phyloP scores from a whole-genome alignment of 208 protist genomes.

The Leishmania martiniquensis region DNA sequence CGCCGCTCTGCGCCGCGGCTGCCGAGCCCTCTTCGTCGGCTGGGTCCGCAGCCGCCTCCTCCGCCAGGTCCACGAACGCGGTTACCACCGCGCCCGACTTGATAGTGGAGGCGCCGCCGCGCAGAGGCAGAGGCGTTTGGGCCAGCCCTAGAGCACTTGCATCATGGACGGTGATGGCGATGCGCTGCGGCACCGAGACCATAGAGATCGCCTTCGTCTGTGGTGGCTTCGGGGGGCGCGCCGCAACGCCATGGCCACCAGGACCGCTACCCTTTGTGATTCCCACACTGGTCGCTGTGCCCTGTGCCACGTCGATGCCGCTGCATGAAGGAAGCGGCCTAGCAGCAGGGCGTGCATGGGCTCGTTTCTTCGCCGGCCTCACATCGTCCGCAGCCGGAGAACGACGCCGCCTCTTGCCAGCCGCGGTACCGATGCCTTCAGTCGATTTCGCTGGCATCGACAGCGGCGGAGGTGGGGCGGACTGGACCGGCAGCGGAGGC shows the following conservation, averaged over 20 bases:
- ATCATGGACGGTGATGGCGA: not conserved
- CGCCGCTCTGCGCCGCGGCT: not conserved
- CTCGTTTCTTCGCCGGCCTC: not conserved
- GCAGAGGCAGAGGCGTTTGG: not conserved
- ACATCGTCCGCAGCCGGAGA: not conserved
- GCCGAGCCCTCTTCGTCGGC: not conserved
- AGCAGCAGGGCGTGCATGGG: not conserved
- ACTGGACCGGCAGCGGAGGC: not conserved
- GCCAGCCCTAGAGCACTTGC: constrained; percentile 2
- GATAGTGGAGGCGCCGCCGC: not conserved
- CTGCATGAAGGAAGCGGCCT: not conserved
- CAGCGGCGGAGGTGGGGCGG: not conserved
- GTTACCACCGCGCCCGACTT: not conserved
- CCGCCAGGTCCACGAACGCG: not conserved
- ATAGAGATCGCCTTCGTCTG: not conserved
- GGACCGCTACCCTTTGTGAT: not conserved
- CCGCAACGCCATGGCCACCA: not conserved
- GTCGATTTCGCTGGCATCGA: not conserved
- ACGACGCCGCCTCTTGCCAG: not conserved
- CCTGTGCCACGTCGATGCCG: not conserved
- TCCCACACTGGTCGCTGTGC: not conserved
- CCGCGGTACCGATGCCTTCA: not conserved
- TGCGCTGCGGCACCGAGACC: not conserved
- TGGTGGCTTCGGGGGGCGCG: not conserved
- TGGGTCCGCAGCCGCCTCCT: not conserved